These are phyloP conservation scores for Populus tremula DNA, from an alignment of 345 rosid genomes.

Conservation along the genomic window DNA sequence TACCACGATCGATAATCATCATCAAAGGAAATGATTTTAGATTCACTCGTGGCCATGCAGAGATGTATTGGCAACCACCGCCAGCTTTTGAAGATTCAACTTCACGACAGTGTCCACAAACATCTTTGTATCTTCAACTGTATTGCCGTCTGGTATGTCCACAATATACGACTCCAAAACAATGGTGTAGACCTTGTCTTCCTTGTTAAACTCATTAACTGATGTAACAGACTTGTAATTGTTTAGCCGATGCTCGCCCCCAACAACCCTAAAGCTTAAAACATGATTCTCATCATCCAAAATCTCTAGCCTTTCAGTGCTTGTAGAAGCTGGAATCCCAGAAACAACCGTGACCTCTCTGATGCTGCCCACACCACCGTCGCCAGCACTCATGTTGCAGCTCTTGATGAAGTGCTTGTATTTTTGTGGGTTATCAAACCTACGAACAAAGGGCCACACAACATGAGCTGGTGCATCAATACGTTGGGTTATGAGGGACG, in stretches of 20 bases:
- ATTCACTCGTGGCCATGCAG: constrained; percentile 40
- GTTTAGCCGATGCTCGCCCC: constrained; percentile 76
- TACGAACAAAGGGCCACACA: constrained; percentile 67
- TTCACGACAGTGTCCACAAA: constrained; percentile 89
- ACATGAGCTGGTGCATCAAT: constrained; percentile 59
- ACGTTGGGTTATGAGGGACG: constrained; percentile 65
- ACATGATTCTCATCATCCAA: constrained; percentile 62
- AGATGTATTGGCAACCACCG: constrained; percentile 47
- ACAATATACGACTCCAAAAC: constrained; percentile 78
- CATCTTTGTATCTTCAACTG: constrained; percentile 77
- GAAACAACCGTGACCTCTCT: constrained; percentile 75
- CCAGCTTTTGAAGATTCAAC: constrained; percentile 84
- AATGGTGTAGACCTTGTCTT: constrained; percentile 47
- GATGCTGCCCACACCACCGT: constrained; percentile 61
- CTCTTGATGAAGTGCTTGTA: constrained; percentile 88
- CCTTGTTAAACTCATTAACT: constrained; percentile 56
- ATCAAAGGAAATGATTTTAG: not conserved
- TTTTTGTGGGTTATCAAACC: constrained; percentile 62
- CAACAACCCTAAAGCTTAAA: constrained; percentile 74
- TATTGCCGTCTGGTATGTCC: constrained; percentile 81
- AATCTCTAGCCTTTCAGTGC: constrained; percentile 83
- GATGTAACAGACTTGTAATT: constrained; percentile 78
- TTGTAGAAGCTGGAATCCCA: constrained; percentile 75
- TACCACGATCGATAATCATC: not conserved
- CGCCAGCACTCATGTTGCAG: constrained; percentile 47